These are phyloP conservation scores for Ganoderma lingzhi DNA, from an alignment of 1,284 basidiomycete genomes.

Conservation along the genomic window DNA sequence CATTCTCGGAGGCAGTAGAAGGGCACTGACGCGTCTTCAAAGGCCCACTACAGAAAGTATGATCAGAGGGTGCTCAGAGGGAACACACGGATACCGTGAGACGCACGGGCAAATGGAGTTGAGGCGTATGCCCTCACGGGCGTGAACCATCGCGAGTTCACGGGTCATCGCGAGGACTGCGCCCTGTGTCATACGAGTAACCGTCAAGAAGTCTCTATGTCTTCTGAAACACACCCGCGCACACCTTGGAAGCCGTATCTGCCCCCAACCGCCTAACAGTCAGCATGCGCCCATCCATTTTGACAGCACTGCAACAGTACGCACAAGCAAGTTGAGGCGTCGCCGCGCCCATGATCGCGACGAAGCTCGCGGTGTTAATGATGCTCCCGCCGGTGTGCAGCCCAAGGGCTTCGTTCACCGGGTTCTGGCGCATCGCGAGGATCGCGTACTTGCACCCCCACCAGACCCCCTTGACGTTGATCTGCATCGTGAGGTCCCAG, in stretches of 20 bases:
- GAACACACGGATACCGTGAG: neutral
- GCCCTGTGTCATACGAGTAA: conserved; percentile 62
- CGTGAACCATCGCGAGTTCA: conserved; percentile 97
- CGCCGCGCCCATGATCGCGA: conserved; percentile 92
- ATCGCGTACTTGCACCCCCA: conserved; percentile 98
- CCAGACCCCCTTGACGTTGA: conserved; percentile 99
- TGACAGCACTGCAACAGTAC: conserved; percentile 40
- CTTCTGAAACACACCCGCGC: neutral
- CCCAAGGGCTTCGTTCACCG: conserved; percentile 81
- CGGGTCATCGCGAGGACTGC: conserved; percentile 98
- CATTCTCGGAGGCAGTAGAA: conserved; percentile 10
- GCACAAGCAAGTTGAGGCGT: conserved; percentile 95
- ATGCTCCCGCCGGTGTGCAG: conserved; percentile 90
- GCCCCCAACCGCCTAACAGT: neutral
- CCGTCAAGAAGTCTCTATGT: neutral
- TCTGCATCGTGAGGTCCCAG: conserved; percentile 93
- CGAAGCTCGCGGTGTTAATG: conserved; percentile 98
- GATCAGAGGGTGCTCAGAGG: neutral
- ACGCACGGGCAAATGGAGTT: conserved; percentile 96
- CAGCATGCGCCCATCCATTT: too few relatives aligned
- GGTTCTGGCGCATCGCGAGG: conserved; percentile 93
- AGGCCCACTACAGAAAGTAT: conserved; percentile 70
- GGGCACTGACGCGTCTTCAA: conserved; percentile 82
- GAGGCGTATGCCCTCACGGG: conserved; percentile 93
- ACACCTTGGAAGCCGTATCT: conserved; percentile 89